These are phyloP conservation scores for Kazachstania viticola DNA, from an alignment of 805 yeast species.

Conservation along the genomic window DNA sequence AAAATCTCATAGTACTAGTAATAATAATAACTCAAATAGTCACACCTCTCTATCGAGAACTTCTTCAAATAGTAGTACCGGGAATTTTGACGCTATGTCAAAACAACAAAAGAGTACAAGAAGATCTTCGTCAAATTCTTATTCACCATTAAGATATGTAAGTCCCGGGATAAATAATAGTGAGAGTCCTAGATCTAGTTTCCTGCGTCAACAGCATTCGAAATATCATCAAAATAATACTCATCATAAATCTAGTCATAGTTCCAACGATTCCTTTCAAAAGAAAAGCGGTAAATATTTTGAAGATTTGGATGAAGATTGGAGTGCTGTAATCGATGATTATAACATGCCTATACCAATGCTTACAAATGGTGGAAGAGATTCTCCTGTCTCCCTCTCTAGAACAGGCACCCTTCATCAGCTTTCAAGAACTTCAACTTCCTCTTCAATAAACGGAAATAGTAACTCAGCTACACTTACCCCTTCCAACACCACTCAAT, in stretches of 20 bases:
- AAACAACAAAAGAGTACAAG: constrained; percentile 15
- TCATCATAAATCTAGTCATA: constrained; percentile 6
- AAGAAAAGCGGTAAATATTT: constrained; percentile 31
- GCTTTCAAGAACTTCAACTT: constrained; percentile 8
- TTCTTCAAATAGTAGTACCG: constrained; percentile 4
- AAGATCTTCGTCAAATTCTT: constrained; percentile 12
- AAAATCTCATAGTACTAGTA: background rate
- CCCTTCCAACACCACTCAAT: no score
- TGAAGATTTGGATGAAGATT: constrained; percentile 77
- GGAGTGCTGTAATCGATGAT: constrained; percentile 70
- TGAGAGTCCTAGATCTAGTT: constrained; percentile 12
- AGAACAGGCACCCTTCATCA: constrained; percentile 3
- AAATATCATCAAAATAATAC: constrained; percentile 7
- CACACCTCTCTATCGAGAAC: background rate
- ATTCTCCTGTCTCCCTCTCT: constrained; percentile 12
- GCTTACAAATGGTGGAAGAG: constrained; percentile 22
- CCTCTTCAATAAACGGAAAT: constrained; percentile 16
- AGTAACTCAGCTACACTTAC: constrained; percentile 2
- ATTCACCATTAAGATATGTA: constrained; percentile 18
- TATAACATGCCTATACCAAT: constrained; percentile 25
- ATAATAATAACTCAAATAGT: background rate
- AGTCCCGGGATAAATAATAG: constrained; percentile 8
- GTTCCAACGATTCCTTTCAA: constrained; percentile 4
- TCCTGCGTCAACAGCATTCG: constrained; percentile 6
- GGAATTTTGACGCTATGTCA: constrained; percentile 22